Conservation (phyloP, 1,139 yeast genomes). For the Zygotorulaspora mrakii region DNA sequence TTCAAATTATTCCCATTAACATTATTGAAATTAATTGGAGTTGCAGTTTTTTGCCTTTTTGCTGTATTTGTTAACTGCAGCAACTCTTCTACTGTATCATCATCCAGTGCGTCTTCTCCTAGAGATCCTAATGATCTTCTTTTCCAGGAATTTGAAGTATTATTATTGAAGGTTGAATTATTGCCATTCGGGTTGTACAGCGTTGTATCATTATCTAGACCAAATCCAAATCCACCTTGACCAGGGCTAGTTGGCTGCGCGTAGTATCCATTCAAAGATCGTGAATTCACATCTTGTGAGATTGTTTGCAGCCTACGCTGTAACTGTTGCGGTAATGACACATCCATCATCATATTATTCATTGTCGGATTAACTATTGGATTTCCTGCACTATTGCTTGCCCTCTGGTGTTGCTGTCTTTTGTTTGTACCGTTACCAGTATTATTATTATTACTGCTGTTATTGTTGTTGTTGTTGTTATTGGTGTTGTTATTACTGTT, state of each 20-base stretch:
- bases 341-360: conserved; percentile 22
- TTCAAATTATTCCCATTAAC: conserved; percentile 4
- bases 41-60: conserved; percentile 21
- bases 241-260: conserved; percentile 37
- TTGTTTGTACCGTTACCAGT: conserved; percentile 1
- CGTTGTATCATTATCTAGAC: conserved; percentile 16
- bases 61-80: conserved; percentile 27
- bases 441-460: conserved; percentile 3
- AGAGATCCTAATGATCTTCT: conserved; percentile 30
- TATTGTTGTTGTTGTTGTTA: conserved; percentile 11
- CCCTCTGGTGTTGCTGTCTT: conserved; percentile 4
- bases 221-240: conserved; percentile 18
- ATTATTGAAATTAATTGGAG: conserved; percentile 14
- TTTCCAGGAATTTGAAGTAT: conserved; percentile 21
- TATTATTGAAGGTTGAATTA: conserved; percentile 7
- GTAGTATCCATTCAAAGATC: conserved; percentile 31
- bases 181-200: conserved; percentile 10
- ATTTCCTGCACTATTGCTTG: conserved; percentile 9
- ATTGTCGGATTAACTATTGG: conserved; percentile 19
- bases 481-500: conserved; percentile 10
- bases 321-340: conserved; percentile 30
- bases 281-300: conserved; percentile 28
- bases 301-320: conserved; percentile 29
- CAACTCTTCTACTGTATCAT: conserved; percentile 33
- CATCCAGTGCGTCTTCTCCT: conserved; percentile 29